phyloP scores from a whole-genome alignment of 139 green algal species.

The Tetradesmus lagerheimii region DNA sequence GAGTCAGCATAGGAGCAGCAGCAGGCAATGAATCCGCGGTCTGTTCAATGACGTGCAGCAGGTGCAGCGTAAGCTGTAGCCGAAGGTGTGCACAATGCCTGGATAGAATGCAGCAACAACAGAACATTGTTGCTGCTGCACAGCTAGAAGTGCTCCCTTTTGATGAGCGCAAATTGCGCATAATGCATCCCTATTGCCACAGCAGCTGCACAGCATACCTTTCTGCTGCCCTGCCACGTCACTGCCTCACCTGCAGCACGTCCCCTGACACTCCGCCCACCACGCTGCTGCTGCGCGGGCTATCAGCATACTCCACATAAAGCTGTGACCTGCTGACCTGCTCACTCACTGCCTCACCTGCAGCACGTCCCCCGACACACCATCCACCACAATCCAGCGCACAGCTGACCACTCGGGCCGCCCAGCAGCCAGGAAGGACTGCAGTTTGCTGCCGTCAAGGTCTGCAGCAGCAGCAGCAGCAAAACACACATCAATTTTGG shows the following conservation, averaged over 20 bases:
- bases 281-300: background rate
- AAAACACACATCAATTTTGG: background rate
- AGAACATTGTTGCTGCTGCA: too few species aligned
- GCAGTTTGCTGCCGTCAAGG: conserved; percentile 17
- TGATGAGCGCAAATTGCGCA: too few species aligned
- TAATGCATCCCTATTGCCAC: too few species aligned
- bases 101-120: too few species aligned
- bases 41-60: too few species aligned
- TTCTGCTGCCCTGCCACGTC: too few species aligned
- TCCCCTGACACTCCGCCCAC: conserved; percentile 32
- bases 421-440: background rate
- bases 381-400: conserved; percentile 35
- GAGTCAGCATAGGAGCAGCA: background rate
- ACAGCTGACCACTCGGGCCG: conserved; percentile 36
- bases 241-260: conserved; percentile 40
- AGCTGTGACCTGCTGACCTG: background rate
- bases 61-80: too few species aligned
- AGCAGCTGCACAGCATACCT: too few species aligned
- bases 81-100: too few species aligned
- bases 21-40: too few species aligned
- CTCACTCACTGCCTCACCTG: background rate
- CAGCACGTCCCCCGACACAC: conserved; percentile 38
- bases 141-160: too few species aligned
- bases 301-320: too few species aligned
- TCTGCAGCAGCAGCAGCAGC: conserved; percentile 31